Evolutionary conservation across 2,329 filamentous ascomycete genomes (phyloP).

Genomic region (Cladophialophora chaetospira): DNA sequence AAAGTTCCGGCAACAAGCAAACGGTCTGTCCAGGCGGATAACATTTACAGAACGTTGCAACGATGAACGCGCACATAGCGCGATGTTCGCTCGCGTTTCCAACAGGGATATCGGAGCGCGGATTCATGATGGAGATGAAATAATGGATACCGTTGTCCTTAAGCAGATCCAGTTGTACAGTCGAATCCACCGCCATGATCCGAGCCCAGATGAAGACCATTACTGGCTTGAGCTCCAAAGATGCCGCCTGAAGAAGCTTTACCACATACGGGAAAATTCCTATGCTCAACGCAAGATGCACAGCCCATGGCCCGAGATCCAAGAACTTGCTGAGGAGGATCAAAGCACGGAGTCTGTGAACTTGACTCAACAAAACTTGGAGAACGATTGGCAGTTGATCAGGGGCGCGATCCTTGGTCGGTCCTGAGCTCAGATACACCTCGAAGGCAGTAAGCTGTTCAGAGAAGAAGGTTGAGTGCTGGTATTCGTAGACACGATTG

Average conservation of each 20-base stretch:
- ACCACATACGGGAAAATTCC: constrained; percentile 99
- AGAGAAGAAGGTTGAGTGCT: constrained; percentile 93
- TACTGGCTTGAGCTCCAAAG: constrained; percentile 90
- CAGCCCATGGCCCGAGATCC: constrained; percentile 95
- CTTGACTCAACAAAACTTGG: constrained; percentile 92
- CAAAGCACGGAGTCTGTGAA: constrained; percentile 85
- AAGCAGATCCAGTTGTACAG: constrained; percentile 88
- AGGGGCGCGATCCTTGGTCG: constrained; percentile 80
- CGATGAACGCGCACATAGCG: constrained; percentile 98
- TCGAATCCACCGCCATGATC: constrained; percentile 90
- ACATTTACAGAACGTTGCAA: constrained; percentile 94
- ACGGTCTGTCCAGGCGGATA: constrained; percentile 91
- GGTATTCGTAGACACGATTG: constrained; percentile 80
- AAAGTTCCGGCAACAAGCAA: constrained; percentile 82
- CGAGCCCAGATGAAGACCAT: constrained; percentile 99
- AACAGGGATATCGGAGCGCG: constrained; percentile 78
- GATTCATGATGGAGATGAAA: constrained; percentile 89
- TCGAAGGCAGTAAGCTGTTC: constrained; percentile 97
- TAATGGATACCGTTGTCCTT: constrained; percentile 98
- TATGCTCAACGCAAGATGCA: constrained; percentile 95
- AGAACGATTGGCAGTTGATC: constrained; percentile 95
- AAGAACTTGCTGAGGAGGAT: constrained; percentile 92
- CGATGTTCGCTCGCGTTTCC: constrained; percentile 91
- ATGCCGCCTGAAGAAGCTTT: constrained; percentile 92
- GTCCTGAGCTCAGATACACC: constrained; percentile 84